These are phyloP conservation scores for Ogataea polymorpha DNA, from an alignment of 805 yeast genomes.

Conservation along the genomic window DNA sequence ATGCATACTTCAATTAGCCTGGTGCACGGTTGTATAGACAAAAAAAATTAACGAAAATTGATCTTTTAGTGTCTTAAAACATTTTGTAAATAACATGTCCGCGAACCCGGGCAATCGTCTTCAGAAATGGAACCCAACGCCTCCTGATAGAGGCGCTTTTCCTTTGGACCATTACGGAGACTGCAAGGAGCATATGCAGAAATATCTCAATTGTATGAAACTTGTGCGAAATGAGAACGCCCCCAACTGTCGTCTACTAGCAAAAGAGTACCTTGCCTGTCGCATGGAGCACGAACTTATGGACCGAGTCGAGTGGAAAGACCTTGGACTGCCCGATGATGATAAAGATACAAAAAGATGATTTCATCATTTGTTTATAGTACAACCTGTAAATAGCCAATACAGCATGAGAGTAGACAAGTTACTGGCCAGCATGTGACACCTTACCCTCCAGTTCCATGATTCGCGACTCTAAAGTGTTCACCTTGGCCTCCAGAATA, in stretches of 20 bases:
- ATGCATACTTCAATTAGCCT: conserved; percentile 28
- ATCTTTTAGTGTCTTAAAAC: background rate
- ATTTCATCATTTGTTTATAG: conserved; percentile 5
- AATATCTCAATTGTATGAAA: conserved; percentile 75
- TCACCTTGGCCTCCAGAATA: conserved; percentile 20
- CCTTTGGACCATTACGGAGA: conserved; percentile 89
- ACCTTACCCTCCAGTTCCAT: conserved; percentile 17
- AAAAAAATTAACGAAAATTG: no score
- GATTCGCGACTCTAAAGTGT: conserved; percentile 18
- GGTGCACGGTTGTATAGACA: conserved; percentile 15
- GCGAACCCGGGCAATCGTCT: conserved; percentile 47
- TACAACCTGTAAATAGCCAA: conserved; percentile 1
- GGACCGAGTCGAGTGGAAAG: conserved; percentile 37
- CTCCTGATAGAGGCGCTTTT: conserved; percentile 96
- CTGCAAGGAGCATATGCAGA: conserved; percentile 71
- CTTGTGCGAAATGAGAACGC: conserved; percentile 80
- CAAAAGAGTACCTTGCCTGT: conserved; percentile 78
- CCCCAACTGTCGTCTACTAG: conserved; percentile 82
- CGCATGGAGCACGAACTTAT: conserved; percentile 71
- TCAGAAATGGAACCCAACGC: conserved; percentile 67
- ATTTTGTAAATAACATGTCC: conserved; percentile 26
- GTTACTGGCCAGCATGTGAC: conserved; percentile 8
- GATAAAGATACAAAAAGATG: conserved; percentile 2
- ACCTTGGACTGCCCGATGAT: conserved; percentile 36
- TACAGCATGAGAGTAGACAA: background rate